phyloP scores from a whole-genome alignment of 1,284 basidiomycete species.

The Irpex sp. region DNA sequence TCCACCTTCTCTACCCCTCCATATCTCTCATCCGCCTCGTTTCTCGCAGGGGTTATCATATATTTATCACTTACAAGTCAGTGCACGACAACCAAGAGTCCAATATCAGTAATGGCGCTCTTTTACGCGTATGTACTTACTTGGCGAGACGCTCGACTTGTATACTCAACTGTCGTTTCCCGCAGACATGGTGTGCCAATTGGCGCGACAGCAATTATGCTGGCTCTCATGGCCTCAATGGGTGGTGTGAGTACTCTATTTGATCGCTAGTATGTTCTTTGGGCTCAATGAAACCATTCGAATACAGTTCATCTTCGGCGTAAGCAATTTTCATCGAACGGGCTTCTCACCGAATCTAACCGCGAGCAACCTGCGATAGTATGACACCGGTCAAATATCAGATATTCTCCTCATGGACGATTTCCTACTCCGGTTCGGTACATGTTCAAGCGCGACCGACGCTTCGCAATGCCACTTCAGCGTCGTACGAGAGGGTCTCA shows the following conservation, averaged over 20 bases:
- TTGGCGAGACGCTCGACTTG: background rate
- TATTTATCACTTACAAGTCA: background rate
- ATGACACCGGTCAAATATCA: slow-evolving; percentile 78
- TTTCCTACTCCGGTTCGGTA: slow-evolving; percentile 63
- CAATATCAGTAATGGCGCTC: background rate
- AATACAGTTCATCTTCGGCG: slow-evolving; percentile 69
- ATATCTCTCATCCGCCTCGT: background rate
- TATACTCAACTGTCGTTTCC: background rate
- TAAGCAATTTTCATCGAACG: slow-evolving; percentile 18
- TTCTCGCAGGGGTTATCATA: background rate
- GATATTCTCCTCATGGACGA: slow-evolving; percentile 76
- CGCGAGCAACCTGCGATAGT: slow-evolving; percentile 26
- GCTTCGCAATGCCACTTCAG: slow-evolving; percentile 46
- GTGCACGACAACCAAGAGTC: background rate
- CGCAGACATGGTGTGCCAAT: slow-evolving; percentile 44
- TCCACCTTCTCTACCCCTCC: too few species aligned
- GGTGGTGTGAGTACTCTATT: slow-evolving; percentile 42
- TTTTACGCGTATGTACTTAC: slow-evolving; percentile 2
- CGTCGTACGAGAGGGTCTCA: slow-evolving; percentile 54
- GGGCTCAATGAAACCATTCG: background rate
- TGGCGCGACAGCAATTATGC: slow-evolving; percentile 58
- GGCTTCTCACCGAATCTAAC: background rate
- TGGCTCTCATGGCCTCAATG: slow-evolving; percentile 72
- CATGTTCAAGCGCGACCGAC: slow-evolving; percentile 39
- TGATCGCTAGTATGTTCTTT: background rate